Evolutionary conservation across 495 filamentous ascomycete species (phyloP).

Genomic region (Lasiosphaeriaceae sp.): DNA sequence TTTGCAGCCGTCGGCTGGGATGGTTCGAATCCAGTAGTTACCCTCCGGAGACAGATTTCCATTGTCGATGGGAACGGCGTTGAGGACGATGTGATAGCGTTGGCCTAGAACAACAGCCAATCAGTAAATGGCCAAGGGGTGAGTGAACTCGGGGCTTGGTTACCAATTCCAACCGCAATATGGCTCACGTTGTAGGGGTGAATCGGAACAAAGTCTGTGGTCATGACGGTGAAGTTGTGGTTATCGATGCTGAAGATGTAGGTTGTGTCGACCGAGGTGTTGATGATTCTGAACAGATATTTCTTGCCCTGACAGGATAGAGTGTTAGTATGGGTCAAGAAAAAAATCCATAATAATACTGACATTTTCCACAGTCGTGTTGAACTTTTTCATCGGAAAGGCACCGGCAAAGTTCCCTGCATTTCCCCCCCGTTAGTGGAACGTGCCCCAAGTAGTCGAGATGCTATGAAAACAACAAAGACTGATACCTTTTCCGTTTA

Average conservation of each 20-base stretch:
- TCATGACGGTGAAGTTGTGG: slow-evolving; percentile 43
- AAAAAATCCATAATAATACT: background rate
- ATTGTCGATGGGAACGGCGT: slow-evolving; percentile 40
- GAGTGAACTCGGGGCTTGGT: too few relatives aligned
- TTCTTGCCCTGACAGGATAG: slow-evolving; percentile 37
- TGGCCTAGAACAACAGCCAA: slow-evolving; percentile 35
- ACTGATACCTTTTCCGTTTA: slow-evolving; percentile 47
- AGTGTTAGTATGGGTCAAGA: slow-evolving; percentile 20
- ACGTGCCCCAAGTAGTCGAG: background rate
- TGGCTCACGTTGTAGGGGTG: slow-evolving; percentile 36
- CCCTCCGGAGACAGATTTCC: slow-evolving; percentile 3
- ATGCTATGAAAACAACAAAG: slow-evolving; percentile 1
- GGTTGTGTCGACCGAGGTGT: slow-evolving; percentile 44
- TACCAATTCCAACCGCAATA: slow-evolving; percentile 5
- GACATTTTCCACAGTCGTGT: background rate
- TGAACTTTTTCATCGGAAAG: background rate
- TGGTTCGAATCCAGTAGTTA: slow-evolving; percentile 48
- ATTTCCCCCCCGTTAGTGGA: background rate
- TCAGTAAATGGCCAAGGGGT: too few relatives aligned
- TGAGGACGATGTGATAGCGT: slow-evolving; percentile 60
- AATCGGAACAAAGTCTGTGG: slow-evolving; percentile 42
- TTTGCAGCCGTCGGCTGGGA: background rate
- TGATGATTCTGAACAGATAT: slow-evolving; percentile 50
- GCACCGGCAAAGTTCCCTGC: background rate
- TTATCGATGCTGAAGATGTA: slow-evolving; percentile 44